Base-by-base conservation (phyloP, 352 stramenopile genomes). In the Pythium monospermum region DNA sequence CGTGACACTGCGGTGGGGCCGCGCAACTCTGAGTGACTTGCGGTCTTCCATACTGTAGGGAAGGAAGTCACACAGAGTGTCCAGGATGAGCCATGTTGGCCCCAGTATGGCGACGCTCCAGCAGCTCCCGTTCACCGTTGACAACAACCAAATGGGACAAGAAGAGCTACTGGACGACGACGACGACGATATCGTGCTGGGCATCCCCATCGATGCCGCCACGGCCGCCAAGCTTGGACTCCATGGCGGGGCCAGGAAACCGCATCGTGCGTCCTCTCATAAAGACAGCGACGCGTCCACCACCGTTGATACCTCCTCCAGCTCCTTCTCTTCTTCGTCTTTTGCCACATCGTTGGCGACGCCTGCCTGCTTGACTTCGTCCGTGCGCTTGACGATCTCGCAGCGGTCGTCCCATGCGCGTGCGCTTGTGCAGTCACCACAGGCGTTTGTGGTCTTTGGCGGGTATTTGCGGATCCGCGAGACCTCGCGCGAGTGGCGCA, bases 381-480 rank as follows among this genome's bases (percentile, higher is more conserved):
- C 50, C 19, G 50, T 39, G 40, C 50, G 57, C 54, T 61, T 61
- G 12, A 66, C 59, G 10, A 28, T 70, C 3, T 49, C 63, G 7
- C 68, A 55, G 62, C 68, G 69, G 36, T 67, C 57, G 18, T 63
- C 52, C 41, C 66, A 71, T 26, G 32, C 53, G 36, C 43, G 53
- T n/a, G 22, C 54, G 40, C 46, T 56, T 18, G 39, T 56, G 44
- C 27, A 40, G 12, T 50, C 53, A 22, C 15, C 44, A 21, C 44
- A 49, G 45, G 27, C 23, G 12, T 55, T 56, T n/a, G 46, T 53
- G n/a, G 49, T 53, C 15, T 60, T 63, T 30, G 48, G 57, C 31
- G 65, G 65, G 37, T 73, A 68, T 25, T 19, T 73, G 39, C 61
- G 61, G 25, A 61, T 73, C 40, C 65, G 61, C 15, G 52, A 66